Evolutionary conservation across 2,329 filamentous ascomycete species (phyloP).

Genomic region (Clathrospora elynae): DNA sequence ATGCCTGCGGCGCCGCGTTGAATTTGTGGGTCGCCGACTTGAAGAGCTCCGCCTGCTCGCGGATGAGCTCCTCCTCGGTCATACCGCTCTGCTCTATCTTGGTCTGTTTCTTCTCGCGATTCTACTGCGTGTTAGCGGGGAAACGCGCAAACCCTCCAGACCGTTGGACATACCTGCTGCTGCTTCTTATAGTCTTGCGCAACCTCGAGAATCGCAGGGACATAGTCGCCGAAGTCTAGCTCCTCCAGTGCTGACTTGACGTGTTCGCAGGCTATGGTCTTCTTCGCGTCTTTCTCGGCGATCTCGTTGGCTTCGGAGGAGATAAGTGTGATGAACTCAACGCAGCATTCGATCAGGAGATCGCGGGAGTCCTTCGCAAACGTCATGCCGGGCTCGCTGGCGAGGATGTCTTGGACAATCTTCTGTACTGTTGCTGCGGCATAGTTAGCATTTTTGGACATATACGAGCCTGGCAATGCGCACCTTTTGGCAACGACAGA

Average conservation of each 20-base stretch:
- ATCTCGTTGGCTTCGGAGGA: conserved; percentile 99
- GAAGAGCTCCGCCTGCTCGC: conserved; percentile 91
- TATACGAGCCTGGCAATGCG: conserved; percentile 5
- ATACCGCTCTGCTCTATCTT: conserved; percentile 96
- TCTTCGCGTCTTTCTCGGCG: conserved; percentile 97
- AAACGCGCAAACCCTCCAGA: not conserved
- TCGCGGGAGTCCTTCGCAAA: conserved; percentile 97
- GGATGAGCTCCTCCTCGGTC: conserved; percentile 85
- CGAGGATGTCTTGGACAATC: conserved; percentile 93
- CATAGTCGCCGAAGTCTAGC: conserved; percentile 90
- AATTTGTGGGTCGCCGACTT: conserved; percentile 77
- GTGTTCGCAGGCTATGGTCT: conserved; percentile 98
- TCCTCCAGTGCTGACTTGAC: conserved; percentile 93
- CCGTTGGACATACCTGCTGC: conserved; percentile 70
- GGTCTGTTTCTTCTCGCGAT: conserved; percentile 93
- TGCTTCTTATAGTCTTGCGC: conserved; percentile 91
- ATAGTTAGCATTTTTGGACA: conserved; percentile 18
- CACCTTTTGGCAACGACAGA: conserved; percentile 50
- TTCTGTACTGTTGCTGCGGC: conserved; percentile 69
- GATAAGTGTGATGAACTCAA: conserved; percentile 97
- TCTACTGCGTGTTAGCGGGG: conserved; percentile 58
- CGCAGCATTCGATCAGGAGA: conserved; percentile 95
- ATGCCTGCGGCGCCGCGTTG: conserved; percentile 57
- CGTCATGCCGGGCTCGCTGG: conserved; percentile 73
- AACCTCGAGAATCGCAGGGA: conserved; percentile 82